Conservation (phyloP, 2,329 filamentous ascomycete genomes). For the Ophiostoma perfectum region DNA sequence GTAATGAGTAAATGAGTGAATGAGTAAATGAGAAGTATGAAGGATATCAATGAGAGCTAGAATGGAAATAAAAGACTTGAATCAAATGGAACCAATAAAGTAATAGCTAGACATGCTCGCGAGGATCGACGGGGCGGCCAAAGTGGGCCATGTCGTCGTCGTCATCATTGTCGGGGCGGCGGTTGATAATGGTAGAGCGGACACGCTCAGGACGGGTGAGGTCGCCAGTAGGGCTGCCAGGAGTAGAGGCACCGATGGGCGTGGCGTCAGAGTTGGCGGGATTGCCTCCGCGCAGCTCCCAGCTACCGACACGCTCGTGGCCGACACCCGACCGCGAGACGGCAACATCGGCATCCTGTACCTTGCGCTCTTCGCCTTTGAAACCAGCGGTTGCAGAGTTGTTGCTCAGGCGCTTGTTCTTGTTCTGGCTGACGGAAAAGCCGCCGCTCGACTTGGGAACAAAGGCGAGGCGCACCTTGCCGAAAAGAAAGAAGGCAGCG, state of each 20-base stretch:
- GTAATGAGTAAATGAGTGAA: neutral
- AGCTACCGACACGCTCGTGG: conserved; percentile 46
- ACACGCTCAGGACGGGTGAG: conserved; percentile 27
- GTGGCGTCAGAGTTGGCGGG: neutral
- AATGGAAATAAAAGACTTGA: neutral
- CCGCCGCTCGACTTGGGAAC: neutral
- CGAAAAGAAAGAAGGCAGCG: conserved; percentile 23
- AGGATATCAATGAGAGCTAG: neutral
- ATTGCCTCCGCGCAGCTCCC: conserved; percentile 39
- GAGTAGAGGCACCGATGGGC: neutral
- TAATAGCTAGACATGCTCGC: conserved; percentile 34
- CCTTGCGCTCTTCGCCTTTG: conserved; percentile 43
- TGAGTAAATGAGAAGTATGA: neutral
- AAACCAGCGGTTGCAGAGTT: conserved; percentile 35
- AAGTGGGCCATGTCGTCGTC: conserved; percentile 37
- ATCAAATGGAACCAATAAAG: neutral
- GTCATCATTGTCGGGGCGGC: conserved; percentile 27
- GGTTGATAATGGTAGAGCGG: conserved; percentile 21
- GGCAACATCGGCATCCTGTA: conserved; percentile 41
- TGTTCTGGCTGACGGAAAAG: neutral
- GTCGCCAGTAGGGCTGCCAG: neutral
- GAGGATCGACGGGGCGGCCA: conserved; percentile 37
- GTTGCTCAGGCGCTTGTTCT: conserved; percentile 7
- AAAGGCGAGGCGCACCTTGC: conserved; percentile 32
- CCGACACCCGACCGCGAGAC: conserved; percentile 37